A percentile compares a stretch with the other conserved stretches of the same genome.
Conservation (phyloP, 371 early-diverging fungal species). For the Circinella umbellata region DNA sequence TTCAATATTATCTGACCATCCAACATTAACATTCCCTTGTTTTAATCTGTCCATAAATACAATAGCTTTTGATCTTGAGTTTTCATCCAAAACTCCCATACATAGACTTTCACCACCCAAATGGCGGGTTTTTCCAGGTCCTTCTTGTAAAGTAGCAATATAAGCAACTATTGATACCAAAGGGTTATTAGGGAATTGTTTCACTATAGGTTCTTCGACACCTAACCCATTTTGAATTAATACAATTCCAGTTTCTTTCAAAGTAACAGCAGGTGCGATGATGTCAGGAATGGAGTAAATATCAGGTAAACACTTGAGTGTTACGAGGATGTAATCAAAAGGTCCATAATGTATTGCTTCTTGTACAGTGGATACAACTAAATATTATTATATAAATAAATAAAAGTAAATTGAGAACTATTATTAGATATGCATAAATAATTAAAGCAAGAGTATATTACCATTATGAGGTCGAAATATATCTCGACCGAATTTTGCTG, state of each 20-base stretch:
- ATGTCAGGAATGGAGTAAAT: conserved; percentile 64
- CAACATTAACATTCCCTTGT: conserved; percentile 53
- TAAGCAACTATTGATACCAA: conserved; percentile 77
- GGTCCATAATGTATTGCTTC: conserved; percentile 47
- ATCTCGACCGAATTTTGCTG: conserved; percentile 64
- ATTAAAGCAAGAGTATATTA: background rate
- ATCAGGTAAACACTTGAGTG: conserved; percentile 78
- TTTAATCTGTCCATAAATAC: conserved; percentile 41
- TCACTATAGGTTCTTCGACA: conserved; percentile 70
- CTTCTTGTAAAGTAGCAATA: conserved; percentile 71
- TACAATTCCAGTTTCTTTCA: conserved; percentile 66
- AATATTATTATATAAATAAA: background rate
- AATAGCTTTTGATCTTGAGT: conserved; percentile 25
- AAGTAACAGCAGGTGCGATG: conserved; percentile 65
- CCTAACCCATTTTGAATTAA: conserved; percentile 90
- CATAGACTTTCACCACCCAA: conserved; percentile 34
- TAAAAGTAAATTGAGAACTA: background rate
- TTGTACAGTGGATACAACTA: conserved; percentile 58
- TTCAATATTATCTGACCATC: conserved; percentile 65
- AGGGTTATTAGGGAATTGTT: conserved; percentile 69
- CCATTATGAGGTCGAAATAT: conserved; percentile 64
- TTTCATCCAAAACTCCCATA: conserved; percentile 28
- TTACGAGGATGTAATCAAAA: conserved; percentile 78
- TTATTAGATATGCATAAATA: background rate
- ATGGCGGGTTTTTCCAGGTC: conserved; percentile 60